Percentiles rank a stretch among this genome's conserved stretches.
phyloP scores from a whole-genome alignment of 805 yeast species.

The Sungouiella blattae region DNA sequence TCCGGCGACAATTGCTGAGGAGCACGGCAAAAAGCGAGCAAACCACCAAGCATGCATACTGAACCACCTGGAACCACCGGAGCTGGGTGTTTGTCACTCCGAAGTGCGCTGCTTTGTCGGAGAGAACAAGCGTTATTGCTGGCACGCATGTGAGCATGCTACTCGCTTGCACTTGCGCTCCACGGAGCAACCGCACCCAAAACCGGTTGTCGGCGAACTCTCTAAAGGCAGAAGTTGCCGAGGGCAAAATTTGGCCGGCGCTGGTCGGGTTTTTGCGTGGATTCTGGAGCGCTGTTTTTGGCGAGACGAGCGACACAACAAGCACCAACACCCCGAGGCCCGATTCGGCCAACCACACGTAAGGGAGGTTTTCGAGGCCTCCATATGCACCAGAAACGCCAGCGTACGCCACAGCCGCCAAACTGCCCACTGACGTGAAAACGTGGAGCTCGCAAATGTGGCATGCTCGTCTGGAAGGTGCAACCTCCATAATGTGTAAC shows the following conservation, averaged over 20 bases:
- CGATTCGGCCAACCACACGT: slow-evolving; percentile 9
- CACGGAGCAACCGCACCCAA: not conserved
- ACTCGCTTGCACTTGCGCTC: not conserved
- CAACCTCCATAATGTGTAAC: slow-evolving; percentile 29
- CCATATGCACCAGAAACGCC: slow-evolving; percentile 1
- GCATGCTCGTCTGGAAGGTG: slow-evolving; percentile 21
- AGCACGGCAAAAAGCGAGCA: slow-evolving; percentile 44
- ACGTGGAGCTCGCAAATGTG: slow-evolving; percentile 7
- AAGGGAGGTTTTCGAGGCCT: slow-evolving; percentile 8
- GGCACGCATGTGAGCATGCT: not conserved
- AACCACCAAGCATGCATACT: slow-evolving; percentile 35
- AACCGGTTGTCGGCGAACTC: too few relatives aligned
- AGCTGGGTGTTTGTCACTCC: not conserved
- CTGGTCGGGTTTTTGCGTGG: too few relatives aligned
- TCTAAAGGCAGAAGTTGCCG: too few relatives aligned
- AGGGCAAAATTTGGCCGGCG: too few relatives aligned
- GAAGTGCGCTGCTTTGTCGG: not conserved
- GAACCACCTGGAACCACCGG: slow-evolving; percentile 10
- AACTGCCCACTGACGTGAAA: slow-evolving; percentile 6
- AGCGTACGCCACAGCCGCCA: slow-evolving; percentile 4
- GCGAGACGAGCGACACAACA: slow-evolving; percentile 7
- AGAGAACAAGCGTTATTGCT: not conserved
- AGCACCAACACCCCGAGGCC: slow-evolving; percentile 8
- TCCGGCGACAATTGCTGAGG: slow-evolving; percentile 44
- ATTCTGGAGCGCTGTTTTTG: too few relatives aligned